Conservation (phyloP, 306 rosid species). For the Trichosanthes cucumerina region DNA sequence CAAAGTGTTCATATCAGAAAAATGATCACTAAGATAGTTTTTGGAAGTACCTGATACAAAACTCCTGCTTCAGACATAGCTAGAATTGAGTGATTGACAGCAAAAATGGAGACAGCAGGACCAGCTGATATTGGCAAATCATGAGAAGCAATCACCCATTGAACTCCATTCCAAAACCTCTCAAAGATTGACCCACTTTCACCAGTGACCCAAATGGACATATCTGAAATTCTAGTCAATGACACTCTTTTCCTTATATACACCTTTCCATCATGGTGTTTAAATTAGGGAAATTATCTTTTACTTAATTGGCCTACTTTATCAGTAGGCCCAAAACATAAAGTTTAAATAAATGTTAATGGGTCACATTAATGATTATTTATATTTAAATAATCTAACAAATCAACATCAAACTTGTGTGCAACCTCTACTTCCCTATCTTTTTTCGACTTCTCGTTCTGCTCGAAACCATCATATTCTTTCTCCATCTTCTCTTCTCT, state of each 20-base stretch:
- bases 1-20: background rate
- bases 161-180: slow-evolving; percentile 96
- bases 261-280: too few species aligned
- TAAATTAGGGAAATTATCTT: too few species aligned
- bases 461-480: slow-evolving; percentile 24
- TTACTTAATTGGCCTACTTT: too few species aligned
- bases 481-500: slow-evolving; percentile 10
- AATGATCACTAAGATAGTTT: background rate
- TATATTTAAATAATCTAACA: too few species aligned
- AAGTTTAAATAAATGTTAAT: too few species aligned
- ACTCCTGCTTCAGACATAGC: slow-evolving; percentile 70
- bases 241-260: slow-evolving; percentile 64
- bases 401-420: slow-evolving; percentile 17
- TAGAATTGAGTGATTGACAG: slow-evolving; percentile 57
- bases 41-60: slow-evolving; percentile 53
- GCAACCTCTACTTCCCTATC: slow-evolving; percentile 14
- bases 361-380: too few species aligned
- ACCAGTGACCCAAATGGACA: slow-evolving; percentile 79
- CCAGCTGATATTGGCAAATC: slow-evolving; percentile 57
- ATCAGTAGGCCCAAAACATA: too few species aligned
- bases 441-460: slow-evolving; percentile 14
- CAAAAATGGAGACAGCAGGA: slow-evolving; percentile 48
- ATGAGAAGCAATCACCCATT: slow-evolving; percentile 86
- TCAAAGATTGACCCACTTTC: slow-evolving; percentile 86
- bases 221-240: slow-evolving; percentile 63